Conservation (phyloP, 352 stramenopile genomes). For the Stramenopiles sp. region DNA sequence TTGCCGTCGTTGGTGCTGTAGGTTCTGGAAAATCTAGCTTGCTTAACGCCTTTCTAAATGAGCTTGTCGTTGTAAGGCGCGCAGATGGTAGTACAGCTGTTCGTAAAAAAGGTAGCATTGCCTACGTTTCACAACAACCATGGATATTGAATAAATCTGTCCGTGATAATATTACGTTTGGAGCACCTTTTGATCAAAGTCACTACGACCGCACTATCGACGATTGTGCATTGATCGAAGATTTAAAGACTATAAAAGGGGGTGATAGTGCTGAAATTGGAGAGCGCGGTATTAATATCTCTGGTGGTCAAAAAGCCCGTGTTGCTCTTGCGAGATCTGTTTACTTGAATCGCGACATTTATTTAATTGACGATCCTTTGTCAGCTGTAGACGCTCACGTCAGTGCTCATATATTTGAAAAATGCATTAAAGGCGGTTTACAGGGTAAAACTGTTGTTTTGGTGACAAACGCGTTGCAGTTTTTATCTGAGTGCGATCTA, state of each 20-base stretch:
- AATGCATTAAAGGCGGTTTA: slow-evolving; percentile 21
- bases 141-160: slow-evolving; percentile 72
- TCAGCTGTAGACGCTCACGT: slow-evolving; percentile 43
- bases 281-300: slow-evolving; percentile 56
- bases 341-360: slow-evolving; percentile 41
- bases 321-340: slow-evolving; percentile 56
- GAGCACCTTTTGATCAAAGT: slow-evolving; percentile 26
- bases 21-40: slow-evolving; percentile 85
- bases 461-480: neutral
- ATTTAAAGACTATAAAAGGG: slow-evolving; percentile 33
- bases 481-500: neutral
- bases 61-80: slow-evolving; percentile 35
- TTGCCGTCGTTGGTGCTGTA: slow-evolving; percentile 72
- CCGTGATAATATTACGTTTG: slow-evolving; percentile 73
- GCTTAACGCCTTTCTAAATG: slow-evolving; percentile 69
- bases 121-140: slow-evolving; percentile 62
- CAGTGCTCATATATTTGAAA: slow-evolving; percentile 18
- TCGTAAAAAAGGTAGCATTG: slow-evolving; percentile 26
- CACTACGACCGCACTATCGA: slow-evolving; percentile 35
- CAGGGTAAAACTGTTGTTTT: neutral
- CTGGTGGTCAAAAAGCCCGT: slow-evolving; percentile 48
- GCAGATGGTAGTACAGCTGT: neutral
- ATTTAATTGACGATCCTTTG: slow-evolving; percentile 60
- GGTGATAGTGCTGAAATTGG: slow-evolving; percentile 39
- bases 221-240: slow-evolving; percentile 44